Percentiles rank a stretch among this genome's conserved stretches.
phyloP scores from a whole-genome alignment of 148 eudicot genomes.

The Camellia lanceoleosa region DNA sequence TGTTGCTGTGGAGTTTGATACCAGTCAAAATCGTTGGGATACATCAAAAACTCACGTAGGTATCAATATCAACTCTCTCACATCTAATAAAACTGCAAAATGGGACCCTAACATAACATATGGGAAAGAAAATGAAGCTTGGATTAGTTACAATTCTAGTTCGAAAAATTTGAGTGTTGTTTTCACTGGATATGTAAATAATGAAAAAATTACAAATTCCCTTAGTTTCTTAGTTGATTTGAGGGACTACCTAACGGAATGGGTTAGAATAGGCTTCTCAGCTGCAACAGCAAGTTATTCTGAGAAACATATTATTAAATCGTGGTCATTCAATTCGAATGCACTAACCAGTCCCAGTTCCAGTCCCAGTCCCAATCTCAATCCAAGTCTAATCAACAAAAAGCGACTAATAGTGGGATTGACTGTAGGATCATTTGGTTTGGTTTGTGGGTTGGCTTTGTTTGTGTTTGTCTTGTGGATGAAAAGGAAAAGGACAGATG shows the following conservation, averaged over 20 bases:
- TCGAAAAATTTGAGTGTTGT: background rate
- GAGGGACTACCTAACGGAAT: background rate
- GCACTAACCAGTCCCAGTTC: too few species aligned
- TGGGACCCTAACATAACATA: background rate
- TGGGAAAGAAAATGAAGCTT: background rate
- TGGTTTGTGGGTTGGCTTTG: background rate
- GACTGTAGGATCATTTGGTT: background rate
- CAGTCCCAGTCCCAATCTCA: too few species aligned
- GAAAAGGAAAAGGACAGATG: background rate
- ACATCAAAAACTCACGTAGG: background rate
- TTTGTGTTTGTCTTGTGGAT: background rate
- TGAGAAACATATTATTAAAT: background rate
- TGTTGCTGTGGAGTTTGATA: conserved; percentile 25
- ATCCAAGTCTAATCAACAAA: background rate
- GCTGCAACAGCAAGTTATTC: background rate
- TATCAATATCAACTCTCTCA: background rate
- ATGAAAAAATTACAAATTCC: background rate
- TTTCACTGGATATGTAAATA: background rate
- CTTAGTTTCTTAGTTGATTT: background rate
- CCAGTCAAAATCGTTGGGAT: background rate
- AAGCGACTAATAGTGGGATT: background rate
- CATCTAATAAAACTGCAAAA: background rate
- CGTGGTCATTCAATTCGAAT: conserved; percentile 18
- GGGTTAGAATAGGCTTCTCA: background rate
- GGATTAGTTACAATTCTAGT: background rate